Percentiles rank a stretch among this genome's conserved stretches.
These are phyloP conservation scores for Histomonas meleagridis DNA, from an alignment of 208 protist species.

Conservation along the genomic window DNA sequence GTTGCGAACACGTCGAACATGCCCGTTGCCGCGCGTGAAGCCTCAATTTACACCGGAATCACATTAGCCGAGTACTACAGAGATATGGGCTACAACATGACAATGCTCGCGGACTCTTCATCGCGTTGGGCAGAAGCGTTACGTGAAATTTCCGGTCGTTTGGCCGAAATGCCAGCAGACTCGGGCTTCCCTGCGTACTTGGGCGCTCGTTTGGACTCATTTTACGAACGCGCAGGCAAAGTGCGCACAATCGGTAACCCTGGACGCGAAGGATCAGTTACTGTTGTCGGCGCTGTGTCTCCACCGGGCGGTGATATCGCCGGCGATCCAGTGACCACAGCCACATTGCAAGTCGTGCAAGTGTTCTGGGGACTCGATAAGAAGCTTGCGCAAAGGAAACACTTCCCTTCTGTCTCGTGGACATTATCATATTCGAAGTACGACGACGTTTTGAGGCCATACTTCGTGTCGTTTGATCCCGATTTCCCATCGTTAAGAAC, in stretches of 20 bases:
- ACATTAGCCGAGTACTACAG: conserved; percentile 98
- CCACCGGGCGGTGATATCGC: conserved; percentile 98
- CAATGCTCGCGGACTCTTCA: conserved; percentile 99
- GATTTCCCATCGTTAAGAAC: conserved; percentile 82
- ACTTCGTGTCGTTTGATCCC: conserved; percentile 77
- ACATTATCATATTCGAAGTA: conserved; percentile 98
- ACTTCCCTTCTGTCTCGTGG: conserved; percentile 99
- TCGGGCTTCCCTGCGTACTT: conserved; percentile 97
- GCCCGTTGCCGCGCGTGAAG: conserved; percentile 97
- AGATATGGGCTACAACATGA: conserved; percentile 98
- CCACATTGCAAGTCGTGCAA: conserved; percentile 96
- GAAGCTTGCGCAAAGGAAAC: conserved; percentile 98
- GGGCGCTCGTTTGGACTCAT: conserved; percentile 89
- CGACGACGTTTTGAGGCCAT: conserved; percentile 80
- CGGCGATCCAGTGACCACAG: conserved; percentile 87
- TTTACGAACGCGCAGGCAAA: conserved; percentile 87
- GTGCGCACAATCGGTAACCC: conserved; percentile 56
- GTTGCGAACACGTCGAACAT: conserved; percentile 99
- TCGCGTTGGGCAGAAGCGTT: conserved; percentile 99
- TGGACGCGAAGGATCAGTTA: conserved; percentile 84
- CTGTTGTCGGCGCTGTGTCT: conserved; percentile 94
- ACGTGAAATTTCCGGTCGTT: conserved; percentile 98
- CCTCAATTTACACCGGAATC: conserved; percentile 99
- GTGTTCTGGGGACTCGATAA: conserved; percentile 99
- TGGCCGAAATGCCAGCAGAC: conserved; percentile 99